A percentile compares a stretch with the other conserved stretches of the same genome.
These are phyloP conservation scores for Pilatotrama ljubarskyi DNA, from an alignment of 768 basidiomycete genomes.

Conservation along the genomic window DNA sequence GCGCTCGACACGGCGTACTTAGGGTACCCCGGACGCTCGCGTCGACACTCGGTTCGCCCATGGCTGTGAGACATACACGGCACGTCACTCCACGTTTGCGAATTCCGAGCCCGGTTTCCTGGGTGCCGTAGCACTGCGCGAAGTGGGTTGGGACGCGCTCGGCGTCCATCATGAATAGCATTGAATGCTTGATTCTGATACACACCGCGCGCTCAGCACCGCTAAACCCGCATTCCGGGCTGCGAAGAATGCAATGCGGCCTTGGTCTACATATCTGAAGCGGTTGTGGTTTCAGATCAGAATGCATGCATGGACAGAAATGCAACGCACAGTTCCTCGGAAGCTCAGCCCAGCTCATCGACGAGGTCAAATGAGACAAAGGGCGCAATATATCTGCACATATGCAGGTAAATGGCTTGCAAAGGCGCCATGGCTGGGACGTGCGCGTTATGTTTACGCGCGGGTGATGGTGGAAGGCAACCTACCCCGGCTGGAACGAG, in stretches of 20 bases:
- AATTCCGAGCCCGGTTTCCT: neutral
- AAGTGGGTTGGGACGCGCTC: neutral
- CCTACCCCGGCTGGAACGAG: neutral
- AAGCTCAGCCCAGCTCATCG: neutral
- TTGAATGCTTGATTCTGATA: slow-evolving; percentile 12
- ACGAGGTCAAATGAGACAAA: neutral
- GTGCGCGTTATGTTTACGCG: neutral
- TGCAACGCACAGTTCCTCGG: neutral
- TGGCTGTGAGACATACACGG: slow-evolving; percentile 4
- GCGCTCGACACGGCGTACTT: neutral
- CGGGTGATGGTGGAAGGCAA: neutral
- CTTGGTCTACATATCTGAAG: neutral
- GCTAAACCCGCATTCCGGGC: neutral
- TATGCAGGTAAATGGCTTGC: neutral
- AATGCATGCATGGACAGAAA: neutral
- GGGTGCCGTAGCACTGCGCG: too few species aligned
- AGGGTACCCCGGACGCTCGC: neutral
- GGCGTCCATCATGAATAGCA: neutral
- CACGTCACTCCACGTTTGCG: neutral
- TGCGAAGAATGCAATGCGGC: neutral
- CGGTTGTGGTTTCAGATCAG: slow-evolving; percentile 1
- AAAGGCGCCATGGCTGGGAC: neutral
- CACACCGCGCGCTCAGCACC: neutral
- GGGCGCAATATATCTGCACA: neutral
- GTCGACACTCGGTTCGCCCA: neutral